Evolutionary conservation across 805 yeast genomes (phyloP), one percentile per base, ranked within the genome.

Genomic region (Saccharomycopsis schoenii): DNA sequence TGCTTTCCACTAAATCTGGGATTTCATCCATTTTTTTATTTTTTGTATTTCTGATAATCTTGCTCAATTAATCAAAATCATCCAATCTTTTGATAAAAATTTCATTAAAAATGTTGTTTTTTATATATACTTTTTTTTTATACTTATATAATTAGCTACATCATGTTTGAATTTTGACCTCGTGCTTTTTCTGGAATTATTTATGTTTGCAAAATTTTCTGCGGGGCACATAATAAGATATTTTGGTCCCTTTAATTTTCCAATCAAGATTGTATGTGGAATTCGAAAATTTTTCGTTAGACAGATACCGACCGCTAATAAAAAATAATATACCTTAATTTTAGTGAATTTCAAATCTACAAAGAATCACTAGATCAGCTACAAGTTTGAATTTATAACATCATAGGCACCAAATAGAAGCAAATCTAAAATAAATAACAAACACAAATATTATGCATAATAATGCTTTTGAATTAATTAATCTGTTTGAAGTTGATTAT

Each of bases 401-500:
- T 5, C 12, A 37, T 12, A 37, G 41, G 10, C 4, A 9, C 12
- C 47, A 41, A 41, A n/a, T n/a, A 9, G 3, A 41, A 15, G 21
- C 21, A 41, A 11, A 41, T 3, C 6, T 19, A 17, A 19, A 21
- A 19, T 17, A 9, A 17, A 41, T 15, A 41, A 41, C 8, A 17
- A 17, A 17, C 2, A 17, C 17, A 17, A 8, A 19, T 12, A n/a
- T 10, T 47, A 47, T 47, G 52, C 15, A 9, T 29, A 41, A 55
- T 41, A 24, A 47, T 56, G 29, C 40, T 29, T 80, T 82, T 64
- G 73, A 76, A 61, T 71, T 78, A 41, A 70, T 80, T 51, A 70
- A 80, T 0, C 72, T 78, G 1, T 87, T 88, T 67, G 80, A 81
- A 52, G 84, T 87, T 54, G 88, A 84, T n/a, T 88, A 84, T 69